These are phyloP conservation scores for Aegilops bicornis DNA, from an alignment of 176 grass and related monocot genomes.

Conservation along the genomic window DNA sequence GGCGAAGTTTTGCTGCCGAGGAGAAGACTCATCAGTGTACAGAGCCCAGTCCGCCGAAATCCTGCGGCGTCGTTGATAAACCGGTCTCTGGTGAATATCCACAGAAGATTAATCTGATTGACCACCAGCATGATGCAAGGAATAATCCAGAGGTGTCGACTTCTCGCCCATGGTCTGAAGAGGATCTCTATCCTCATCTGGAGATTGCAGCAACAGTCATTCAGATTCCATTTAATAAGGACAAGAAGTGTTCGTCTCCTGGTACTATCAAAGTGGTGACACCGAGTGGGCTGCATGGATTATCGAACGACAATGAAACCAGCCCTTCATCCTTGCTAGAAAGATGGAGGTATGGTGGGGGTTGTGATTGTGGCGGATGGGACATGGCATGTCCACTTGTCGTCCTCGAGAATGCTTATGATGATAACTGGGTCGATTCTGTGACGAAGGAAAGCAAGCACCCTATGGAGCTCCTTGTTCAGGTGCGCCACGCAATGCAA, in stretches of 20 bases:
- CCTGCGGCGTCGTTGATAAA: neutral
- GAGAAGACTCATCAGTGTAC: slow-evolving; percentile 53
- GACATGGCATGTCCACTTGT: slow-evolving; percentile 90
- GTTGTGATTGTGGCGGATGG: slow-evolving; percentile 94
- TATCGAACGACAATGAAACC: slow-evolving; percentile 43
- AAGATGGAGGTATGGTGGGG: slow-evolving; percentile 88
- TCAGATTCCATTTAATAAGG: slow-evolving; percentile 69
- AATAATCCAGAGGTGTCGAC: slow-evolving; percentile 58
- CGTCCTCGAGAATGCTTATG: slow-evolving; percentile 55
- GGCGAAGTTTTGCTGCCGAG: slow-evolving; percentile 47
- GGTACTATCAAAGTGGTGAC: slow-evolving; percentile 61
- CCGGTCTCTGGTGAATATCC: slow-evolving; percentile 12
- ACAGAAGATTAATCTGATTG: slow-evolving; percentile 22
- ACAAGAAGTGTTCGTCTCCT: slow-evolving; percentile 30
- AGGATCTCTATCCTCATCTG: slow-evolving; percentile 76
- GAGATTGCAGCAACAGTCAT: slow-evolving; percentile 82
- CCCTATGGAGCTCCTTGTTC: slow-evolving; percentile 68
- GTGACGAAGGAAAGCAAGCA: slow-evolving; percentile 39
- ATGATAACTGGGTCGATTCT: slow-evolving; percentile 42
- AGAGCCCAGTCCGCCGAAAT: slow-evolving; percentile 21
- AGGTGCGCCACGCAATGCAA: slow-evolving; percentile 38
- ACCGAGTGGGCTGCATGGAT: slow-evolving; percentile 75
- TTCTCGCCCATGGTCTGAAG: slow-evolving; percentile 67
- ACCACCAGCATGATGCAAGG: slow-evolving; percentile 25
- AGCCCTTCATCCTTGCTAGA: slow-evolving; percentile 78